Conservation (phyloP, 331 rosid genomes). For the Quercus lobata region DNA sequence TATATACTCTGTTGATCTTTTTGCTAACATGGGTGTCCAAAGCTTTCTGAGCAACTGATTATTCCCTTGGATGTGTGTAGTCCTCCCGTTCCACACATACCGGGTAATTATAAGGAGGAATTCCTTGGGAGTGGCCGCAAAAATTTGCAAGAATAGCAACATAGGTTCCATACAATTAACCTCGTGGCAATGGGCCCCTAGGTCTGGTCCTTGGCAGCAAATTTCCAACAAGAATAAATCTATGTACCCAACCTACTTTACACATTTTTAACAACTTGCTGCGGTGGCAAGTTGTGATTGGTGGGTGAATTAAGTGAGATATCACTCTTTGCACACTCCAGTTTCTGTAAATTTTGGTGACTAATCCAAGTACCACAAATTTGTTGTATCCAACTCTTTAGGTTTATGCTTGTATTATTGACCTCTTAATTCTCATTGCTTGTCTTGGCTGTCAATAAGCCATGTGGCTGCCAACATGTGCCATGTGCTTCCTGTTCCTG, state of each 20-base stretch:
- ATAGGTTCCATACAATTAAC: not conserved
- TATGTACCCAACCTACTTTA: no score
- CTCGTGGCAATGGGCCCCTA: not conserved
- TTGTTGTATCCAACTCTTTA: not conserved
- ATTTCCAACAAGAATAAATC: no score
- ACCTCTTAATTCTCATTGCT: not conserved
- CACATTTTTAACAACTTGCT: no score
- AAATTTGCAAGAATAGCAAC: not conserved
- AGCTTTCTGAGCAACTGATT: no score
- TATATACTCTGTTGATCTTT: not conserved
- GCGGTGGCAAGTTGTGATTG: no score
- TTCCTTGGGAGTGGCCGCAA: not conserved
- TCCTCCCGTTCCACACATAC: no score
- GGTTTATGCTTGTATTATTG: not conserved
- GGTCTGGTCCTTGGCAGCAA: no score
- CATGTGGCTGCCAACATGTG: conserved; percentile 21
- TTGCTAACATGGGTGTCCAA: no score
- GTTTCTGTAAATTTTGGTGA: not conserved
- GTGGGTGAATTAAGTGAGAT: no score
- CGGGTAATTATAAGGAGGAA: no score
- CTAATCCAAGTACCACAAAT: not conserved
- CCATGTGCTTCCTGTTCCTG: conserved; percentile 23
- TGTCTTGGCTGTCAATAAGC: not conserved
- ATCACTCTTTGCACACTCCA: no score
- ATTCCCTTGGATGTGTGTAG: no score